Conservation (phyloP, 176 grass and related monocot genomes). For the Cymbopogon citratus region DNA sequence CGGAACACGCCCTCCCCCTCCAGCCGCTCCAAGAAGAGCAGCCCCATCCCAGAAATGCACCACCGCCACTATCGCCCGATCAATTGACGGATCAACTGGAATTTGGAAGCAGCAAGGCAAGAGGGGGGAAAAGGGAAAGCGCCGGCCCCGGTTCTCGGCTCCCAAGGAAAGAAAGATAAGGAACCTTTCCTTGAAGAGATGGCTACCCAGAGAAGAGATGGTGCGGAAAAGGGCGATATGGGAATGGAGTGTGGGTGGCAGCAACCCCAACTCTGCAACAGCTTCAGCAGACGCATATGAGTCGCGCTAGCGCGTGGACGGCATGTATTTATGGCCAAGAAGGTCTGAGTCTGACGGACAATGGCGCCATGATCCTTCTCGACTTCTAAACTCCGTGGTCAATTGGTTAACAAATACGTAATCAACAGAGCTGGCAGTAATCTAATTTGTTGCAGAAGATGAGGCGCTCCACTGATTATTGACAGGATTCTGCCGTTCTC, state of each 20-base stretch:
- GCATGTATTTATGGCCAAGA: neutral
- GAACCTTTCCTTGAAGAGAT: slow-evolving; percentile 24
- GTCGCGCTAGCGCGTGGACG: neutral
- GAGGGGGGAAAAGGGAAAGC: neutral
- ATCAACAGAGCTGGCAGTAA: neutral
- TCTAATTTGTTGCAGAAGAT: neutral
- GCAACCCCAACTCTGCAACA: neutral
- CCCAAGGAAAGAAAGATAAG: neutral
- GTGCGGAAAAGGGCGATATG: no score
- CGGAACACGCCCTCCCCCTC: slow-evolving; percentile 57
- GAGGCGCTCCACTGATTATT: neutral
- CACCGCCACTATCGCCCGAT: neutral
- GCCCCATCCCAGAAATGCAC: slow-evolving; percentile 43
- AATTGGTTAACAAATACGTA: neutral
- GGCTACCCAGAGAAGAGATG: neutral
- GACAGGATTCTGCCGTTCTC: neutral
- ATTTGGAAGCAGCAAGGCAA: neutral
- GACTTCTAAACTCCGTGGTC: neutral
- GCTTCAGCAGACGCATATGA: no score
- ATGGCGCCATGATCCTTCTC: neutral
- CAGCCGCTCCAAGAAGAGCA: slow-evolving; percentile 61
- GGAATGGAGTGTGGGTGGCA: neutral
- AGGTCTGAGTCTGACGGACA: neutral
- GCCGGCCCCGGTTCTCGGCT: neutral
- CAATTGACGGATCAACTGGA: neutral